Evolutionary conservation across 2,329 filamentous ascomycete genomes (phyloP).

Genomic region (Verticillium klebahnii): DNA sequence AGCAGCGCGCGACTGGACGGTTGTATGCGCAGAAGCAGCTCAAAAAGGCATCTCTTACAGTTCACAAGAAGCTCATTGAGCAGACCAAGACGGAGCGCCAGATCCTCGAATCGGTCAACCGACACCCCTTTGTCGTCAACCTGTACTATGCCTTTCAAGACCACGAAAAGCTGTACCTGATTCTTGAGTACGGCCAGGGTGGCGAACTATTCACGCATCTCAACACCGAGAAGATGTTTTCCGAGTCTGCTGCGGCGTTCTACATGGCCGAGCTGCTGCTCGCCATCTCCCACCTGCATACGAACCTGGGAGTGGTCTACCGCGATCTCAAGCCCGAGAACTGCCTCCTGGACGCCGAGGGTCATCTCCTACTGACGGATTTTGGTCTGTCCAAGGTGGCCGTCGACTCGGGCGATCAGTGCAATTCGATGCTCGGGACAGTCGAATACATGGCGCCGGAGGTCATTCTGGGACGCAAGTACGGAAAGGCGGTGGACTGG

Average conservation of each 20-base stretch:
- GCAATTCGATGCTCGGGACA: constrained; percentile 89
- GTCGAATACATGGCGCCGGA: constrained; percentile 99
- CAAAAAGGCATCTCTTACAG: constrained; percentile 90
- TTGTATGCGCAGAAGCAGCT: constrained; percentile 98
- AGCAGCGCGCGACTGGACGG: constrained; percentile 79
- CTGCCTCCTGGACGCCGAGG: constrained; percentile 85
- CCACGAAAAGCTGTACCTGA: constrained; percentile 93
- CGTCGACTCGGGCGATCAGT: constrained; percentile 60
- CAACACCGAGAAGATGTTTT: constrained; percentile 90
- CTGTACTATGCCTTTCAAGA: constrained; percentile 98
- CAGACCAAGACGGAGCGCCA: constrained; percentile 96
- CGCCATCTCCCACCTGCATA: constrained; percentile 88
- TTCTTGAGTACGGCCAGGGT: constrained; percentile 94
- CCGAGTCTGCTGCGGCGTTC: constrained; percentile 83
- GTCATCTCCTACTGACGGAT: constrained; percentile 90
- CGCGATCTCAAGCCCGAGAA: constrained; percentile 98
- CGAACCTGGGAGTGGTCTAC: constrained; percentile 89
- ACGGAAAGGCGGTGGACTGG: constrained; percentile 96
- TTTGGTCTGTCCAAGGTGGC: constrained; percentile 96
- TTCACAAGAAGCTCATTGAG: constrained; percentile 93
- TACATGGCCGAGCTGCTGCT: constrained; percentile 99
- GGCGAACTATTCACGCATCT: constrained; percentile 97
- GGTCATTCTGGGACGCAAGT: constrained; percentile 80
- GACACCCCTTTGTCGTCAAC: constrained; percentile 97
- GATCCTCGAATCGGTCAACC: constrained; percentile 92